Conservation (phyloP, 179 eudicot species). For the Actinidia chinensis region DNA sequence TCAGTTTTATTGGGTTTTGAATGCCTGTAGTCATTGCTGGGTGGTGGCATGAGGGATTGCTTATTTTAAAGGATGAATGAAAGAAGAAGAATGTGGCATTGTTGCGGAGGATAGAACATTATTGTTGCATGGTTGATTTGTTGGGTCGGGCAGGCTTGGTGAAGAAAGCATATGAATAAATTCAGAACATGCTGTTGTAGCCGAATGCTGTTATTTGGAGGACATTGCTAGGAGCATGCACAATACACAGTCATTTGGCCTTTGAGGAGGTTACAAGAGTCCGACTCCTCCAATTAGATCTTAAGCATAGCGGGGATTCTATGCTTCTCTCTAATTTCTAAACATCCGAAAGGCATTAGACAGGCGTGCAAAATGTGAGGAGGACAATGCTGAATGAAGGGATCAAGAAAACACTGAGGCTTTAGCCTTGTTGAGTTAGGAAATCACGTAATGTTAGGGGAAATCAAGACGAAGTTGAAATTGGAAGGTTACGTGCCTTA, state of each 20-base stretch:
- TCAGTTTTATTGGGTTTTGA: conserved; percentile 70
- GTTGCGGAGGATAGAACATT: conserved; percentile 68
- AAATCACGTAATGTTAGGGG: conserved; percentile 57
- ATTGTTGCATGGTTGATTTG: conserved; percentile 85
- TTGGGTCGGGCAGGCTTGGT: conserved; percentile 71
- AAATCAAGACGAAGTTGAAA: conserved; percentile 59
- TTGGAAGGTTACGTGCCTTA: conserved; percentile 72
- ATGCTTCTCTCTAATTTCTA: conserved; percentile 86
- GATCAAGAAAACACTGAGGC: conserved; percentile 65
- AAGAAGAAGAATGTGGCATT: conserved; percentile 38
- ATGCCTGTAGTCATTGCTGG: conserved; percentile 91
- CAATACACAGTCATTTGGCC: conserved; percentile 48
- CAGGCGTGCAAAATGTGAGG: conserved; percentile 63
- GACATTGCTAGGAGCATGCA: conserved; percentile 71
- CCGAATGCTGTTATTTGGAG: conserved; percentile 83
- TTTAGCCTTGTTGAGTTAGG: conserved; percentile 78
- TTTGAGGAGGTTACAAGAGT: conserved; percentile 61
- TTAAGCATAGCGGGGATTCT: conserved; percentile 80
- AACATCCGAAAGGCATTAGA: conserved; percentile 77
- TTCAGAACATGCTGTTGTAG: conserved; percentile 52
- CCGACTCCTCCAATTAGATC: conserved; percentile 53
- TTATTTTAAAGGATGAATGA: conserved; percentile 64
- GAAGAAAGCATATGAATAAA: conserved; percentile 58
- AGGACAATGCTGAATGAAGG: conserved; percentile 64
- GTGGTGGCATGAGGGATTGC: conserved; percentile 69